Percentiles rank a stretch among this genome's conserved stretches.
Evolutionary conservation across 2,329 filamentous ascomycete genomes (phyloP).

Genomic region (Colletotrichum liriopes): DNA sequence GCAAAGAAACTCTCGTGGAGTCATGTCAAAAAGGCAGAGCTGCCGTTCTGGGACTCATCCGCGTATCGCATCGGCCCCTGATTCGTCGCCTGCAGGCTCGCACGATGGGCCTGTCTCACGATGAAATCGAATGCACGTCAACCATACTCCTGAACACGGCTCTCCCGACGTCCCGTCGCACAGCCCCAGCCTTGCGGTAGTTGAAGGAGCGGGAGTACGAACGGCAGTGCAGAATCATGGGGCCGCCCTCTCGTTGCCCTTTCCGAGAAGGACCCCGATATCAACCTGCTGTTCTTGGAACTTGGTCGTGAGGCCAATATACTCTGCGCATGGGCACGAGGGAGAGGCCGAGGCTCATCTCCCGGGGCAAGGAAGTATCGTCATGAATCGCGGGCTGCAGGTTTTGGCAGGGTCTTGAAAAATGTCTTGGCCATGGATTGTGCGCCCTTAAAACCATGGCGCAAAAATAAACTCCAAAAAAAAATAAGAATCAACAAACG

Average conservation of each 20-base stretch:
- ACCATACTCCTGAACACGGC: slow-evolving; percentile 10
- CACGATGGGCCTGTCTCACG: slow-evolving; percentile 14
- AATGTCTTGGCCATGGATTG: background rate
- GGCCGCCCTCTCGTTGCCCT: background rate
- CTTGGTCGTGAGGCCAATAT: slow-evolving; percentile 5
- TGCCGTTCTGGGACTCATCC: slow-evolving; percentile 4
- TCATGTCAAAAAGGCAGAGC: background rate
- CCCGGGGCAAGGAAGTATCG: slow-evolving; percentile 7
- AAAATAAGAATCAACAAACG: background rate
- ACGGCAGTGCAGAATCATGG: slow-evolving; percentile 9
- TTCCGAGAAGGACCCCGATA: slow-evolving; percentile 2
- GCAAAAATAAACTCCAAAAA: background rate
- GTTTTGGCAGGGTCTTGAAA: slow-evolving; percentile 1
- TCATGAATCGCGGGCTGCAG: slow-evolving; percentile 37
- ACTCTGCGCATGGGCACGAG: background rate
- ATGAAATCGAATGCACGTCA: slow-evolving; percentile 10
- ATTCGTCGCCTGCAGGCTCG: background rate
- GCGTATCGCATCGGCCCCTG: background rate
- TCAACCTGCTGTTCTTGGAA: slow-evolving; percentile 23
- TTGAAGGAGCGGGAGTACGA: slow-evolving; percentile 10
- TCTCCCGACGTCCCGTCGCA: slow-evolving; percentile 19
- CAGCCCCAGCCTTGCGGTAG: slow-evolving; percentile 27
- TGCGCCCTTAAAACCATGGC: background rate
- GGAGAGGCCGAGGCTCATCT: slow-evolving; percentile 18
- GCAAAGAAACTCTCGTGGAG: background rate